Base-by-base conservation (phyloP, 1,284 basidiomycete genomes). In the Ustilago curta region DNA sequence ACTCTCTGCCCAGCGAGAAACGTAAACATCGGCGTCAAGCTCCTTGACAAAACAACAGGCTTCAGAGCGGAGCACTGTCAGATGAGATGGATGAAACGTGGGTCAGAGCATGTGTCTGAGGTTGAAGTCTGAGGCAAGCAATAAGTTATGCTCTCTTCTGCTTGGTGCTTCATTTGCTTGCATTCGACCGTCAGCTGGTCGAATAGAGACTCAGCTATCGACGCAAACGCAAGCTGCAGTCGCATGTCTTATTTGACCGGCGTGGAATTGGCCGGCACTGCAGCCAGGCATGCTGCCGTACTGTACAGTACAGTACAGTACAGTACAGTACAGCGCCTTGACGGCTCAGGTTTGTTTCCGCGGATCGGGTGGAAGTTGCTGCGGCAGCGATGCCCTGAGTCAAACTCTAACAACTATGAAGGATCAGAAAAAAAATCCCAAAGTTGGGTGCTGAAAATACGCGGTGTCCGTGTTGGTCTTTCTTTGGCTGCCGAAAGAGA, bases 121-220 rank as follows among this genome's bases (percentile, higher is more conserved):
- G 37, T 40, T 52, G 35, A 49, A 51, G 9, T n/a, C 9, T n/a
- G 11, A 18, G 3, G 7, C 23, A 23, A 44, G 12, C 27, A 16
- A 11, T 14, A 18, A 23, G 9, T 19, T 8, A n/a, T 37, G 21
- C 21, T 23, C 49, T 37, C 49, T 19, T 23, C 49, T 21, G 19
- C 49, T 37, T 16, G 8, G 32, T 16, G 32, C 32, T 53, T 53
- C 25, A 53, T 43, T 43, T 53, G 40, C 35, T 37, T 37, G 35
- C 35, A 37, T 37, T 37, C 35, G 35, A 9, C 35, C 14, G 35
- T 37, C 35, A 16, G 14, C 14, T 37, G 12, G 14, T 9, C 14
- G 14, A 16, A 14, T 37, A 12, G 2, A 5, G 14, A 37, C 35
- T 14, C 35, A 16, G 35, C 6, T 14, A 16, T 37, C 35, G 35